Conservation (phyloP, 2,329 filamentous ascomycete genomes). For the Diaporthe sp. region DNA sequence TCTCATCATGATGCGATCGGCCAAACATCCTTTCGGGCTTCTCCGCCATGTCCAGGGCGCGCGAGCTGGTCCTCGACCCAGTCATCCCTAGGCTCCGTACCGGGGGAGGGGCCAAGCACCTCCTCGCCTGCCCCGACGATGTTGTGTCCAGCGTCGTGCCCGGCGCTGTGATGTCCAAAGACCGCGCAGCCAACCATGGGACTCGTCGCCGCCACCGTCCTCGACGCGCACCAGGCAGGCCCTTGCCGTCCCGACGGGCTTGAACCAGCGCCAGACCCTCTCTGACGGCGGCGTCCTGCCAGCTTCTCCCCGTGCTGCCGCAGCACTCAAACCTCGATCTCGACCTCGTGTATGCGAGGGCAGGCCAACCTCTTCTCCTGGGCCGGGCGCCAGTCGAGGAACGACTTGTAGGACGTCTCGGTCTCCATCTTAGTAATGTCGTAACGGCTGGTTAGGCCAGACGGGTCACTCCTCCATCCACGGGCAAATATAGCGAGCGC, state of each 20-base stretch:
- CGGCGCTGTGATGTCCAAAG: slow-evolving; percentile 53
- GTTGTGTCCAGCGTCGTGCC: slow-evolving; percentile 45
- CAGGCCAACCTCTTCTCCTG: slow-evolving; percentile 46
- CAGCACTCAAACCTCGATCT: slow-evolving; percentile 48
- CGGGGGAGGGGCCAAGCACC: slow-evolving; percentile 44
- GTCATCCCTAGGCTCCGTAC: slow-evolving; percentile 46
- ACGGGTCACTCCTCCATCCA: slow-evolving; percentile 53
- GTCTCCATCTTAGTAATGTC: slow-evolving; percentile 45
- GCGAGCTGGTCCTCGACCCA: slow-evolving; percentile 44
- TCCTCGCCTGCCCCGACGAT: slow-evolving; percentile 30
- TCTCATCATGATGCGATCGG: slow-evolving; percentile 42
- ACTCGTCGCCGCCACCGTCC: neutral
- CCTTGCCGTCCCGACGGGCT: slow-evolving; percentile 51
- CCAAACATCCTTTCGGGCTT: slow-evolving; percentile 43
- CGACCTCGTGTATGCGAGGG: slow-evolving; percentile 55
- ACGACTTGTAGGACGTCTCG: slow-evolving; percentile 51
- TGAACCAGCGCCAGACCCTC: slow-evolving; percentile 54
- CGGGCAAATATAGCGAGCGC: slow-evolving; percentile 54
- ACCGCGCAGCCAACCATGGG: slow-evolving; percentile 49
- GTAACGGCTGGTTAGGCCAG: slow-evolving; percentile 50
- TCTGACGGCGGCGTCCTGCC: slow-evolving; percentile 52
- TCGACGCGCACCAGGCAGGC: slow-evolving; percentile 53
- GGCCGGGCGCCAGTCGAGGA: slow-evolving; percentile 52
- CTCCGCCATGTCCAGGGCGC: slow-evolving; percentile 46
- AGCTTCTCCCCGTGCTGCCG: slow-evolving; percentile 51